Evolutionary conservation across 176 grass and related monocot species (phyloP).

Genomic region (Saccharum officinarum): DNA sequence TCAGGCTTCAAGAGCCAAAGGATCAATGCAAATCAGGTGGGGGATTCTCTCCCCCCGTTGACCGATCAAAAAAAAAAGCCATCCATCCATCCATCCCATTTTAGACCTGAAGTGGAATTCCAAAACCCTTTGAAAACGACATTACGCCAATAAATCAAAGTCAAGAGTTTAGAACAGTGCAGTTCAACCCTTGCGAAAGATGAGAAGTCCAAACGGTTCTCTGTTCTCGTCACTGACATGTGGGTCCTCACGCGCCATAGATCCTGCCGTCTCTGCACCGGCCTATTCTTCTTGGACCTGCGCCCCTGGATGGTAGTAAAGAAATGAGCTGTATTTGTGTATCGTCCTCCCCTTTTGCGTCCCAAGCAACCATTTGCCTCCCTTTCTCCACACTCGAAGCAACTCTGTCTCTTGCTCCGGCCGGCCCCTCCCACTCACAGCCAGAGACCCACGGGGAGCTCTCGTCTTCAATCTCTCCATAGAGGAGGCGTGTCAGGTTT

Average conservation of each 20-base stretch:
- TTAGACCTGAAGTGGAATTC: not conserved
- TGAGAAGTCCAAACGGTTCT: not conserved
- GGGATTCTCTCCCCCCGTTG: too few relatives aligned
- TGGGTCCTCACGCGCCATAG: not conserved
- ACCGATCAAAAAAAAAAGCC: too few relatives aligned
- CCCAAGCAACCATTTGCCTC: slow-evolving; percentile 32
- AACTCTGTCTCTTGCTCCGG: not conserved
- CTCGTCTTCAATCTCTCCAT: not conserved
- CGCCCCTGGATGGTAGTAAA: slow-evolving; percentile 18
- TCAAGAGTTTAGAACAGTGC: not conserved
- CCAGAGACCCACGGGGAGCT: not conserved
- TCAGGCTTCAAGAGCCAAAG: too few relatives aligned
- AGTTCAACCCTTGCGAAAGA: not conserved
- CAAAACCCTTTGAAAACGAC: not conserved
- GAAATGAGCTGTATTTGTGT: not conserved
- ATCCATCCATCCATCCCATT: not conserved
- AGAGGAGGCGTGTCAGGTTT: not conserved
- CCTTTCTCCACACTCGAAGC: slow-evolving; percentile 30
- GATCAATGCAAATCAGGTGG: too few relatives aligned
- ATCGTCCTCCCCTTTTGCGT: not conserved
- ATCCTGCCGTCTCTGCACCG: not conserved
- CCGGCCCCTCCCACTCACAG: not conserved
- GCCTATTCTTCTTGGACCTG: not conserved
- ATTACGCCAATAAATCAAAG: not conserved
- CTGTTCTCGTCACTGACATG: not conserved